phyloP scores from a whole-genome alignment of 2,329 filamentous ascomycete genomes.

The Scytalidium sp. region DNA sequence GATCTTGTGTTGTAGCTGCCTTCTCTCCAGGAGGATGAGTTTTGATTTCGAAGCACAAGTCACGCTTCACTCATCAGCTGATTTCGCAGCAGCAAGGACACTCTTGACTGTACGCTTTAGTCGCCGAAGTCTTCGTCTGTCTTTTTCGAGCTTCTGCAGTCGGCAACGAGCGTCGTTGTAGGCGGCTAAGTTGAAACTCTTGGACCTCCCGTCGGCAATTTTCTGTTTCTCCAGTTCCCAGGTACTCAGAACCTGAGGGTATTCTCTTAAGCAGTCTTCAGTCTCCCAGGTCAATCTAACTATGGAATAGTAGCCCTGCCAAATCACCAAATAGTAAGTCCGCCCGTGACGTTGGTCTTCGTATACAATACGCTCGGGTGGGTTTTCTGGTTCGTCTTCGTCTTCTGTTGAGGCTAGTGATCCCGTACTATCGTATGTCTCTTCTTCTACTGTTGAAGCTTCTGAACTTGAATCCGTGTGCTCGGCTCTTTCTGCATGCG shows the following conservation, averaged over 20 bases:
- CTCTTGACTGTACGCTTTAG: slow-evolving; percentile 23
- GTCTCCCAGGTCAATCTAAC: slow-evolving; percentile 29
- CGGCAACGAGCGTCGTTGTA: slow-evolving; percentile 21
- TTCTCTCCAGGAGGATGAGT: neutral
- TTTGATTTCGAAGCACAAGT: neutral
- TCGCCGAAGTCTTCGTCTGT: slow-evolving; percentile 22
- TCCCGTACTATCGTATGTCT: slow-evolving; percentile 16
- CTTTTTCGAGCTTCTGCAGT: slow-evolving; percentile 20
- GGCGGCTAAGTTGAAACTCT: slow-evolving; percentile 23
- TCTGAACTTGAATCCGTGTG: neutral
- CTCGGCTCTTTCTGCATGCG: neutral
- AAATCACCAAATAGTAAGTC: slow-evolving; percentile 30
- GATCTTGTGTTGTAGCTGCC: too few relatives aligned
- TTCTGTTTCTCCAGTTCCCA: slow-evolving; percentile 24
- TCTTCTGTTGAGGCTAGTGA: slow-evolving; percentile 27
- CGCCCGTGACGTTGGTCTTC: slow-evolving; percentile 20
- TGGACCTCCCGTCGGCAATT: slow-evolving; percentile 25
- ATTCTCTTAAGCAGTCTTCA: slow-evolving; percentile 15
- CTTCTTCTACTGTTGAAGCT: slow-evolving; percentile 4
- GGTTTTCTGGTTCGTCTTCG: slow-evolving; percentile 26
- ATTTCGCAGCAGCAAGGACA: slow-evolving; percentile 20
- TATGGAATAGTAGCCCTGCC: slow-evolving; percentile 28
- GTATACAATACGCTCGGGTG: slow-evolving; percentile 26
- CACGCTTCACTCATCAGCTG: neutral
- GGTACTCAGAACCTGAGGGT: slow-evolving; percentile 20